A percentile compares a stretch with the other conserved stretches of the same genome.
Conservation (phyloP, 2,329 filamentous ascomycete genomes). For the Phyllosticta capitalensis region DNA sequence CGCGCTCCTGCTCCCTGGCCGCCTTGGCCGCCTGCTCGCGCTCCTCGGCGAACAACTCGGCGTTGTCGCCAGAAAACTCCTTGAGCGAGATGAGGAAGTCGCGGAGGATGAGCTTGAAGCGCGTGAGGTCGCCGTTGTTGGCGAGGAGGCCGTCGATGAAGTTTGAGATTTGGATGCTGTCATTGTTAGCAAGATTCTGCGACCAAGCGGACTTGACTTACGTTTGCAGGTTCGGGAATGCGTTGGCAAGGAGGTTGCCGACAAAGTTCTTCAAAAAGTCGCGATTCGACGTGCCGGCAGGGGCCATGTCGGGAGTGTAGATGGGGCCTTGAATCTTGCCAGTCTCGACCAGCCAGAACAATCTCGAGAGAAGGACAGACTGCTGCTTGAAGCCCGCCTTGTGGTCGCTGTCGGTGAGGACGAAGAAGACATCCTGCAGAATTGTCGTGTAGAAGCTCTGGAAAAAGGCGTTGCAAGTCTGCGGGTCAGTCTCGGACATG, state of each 20-base stretch:
- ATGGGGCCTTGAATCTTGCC: conserved; percentile 90
- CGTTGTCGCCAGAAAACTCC: conserved; percentile 92
- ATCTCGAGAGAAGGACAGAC: conserved; percentile 81
- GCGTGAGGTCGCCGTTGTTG: conserved; percentile 78
- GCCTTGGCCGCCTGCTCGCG: conserved; percentile 85
- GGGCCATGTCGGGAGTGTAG: conserved; percentile 75
- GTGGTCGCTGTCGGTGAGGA: conserved; percentile 93
- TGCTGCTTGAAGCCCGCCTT: conserved; percentile 99
- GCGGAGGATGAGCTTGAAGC: conserved; percentile 90
- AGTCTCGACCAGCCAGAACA: conserved; percentile 89
- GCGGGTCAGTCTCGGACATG: conserved; percentile 81
- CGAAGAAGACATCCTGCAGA: conserved; percentile 95
- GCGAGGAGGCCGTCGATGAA: conserved; percentile 89
- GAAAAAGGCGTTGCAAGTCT: conserved; percentile 92
- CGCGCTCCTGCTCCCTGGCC: conserved; percentile 77
- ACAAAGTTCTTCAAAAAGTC: conserved; percentile 89
- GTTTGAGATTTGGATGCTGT: conserved; percentile 70
- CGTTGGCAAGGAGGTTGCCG: conserved; percentile 71
- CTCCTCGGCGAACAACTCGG: conserved; percentile 87
- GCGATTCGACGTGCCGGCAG: conserved; percentile 73
- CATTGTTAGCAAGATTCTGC: conserved; percentile 19
- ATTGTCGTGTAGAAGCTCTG: conserved; percentile 95
- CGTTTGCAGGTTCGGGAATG: conserved; percentile 88
- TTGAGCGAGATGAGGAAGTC: conserved; percentile 97
- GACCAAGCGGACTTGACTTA: conserved; percentile 43